phyloP scores from a whole-genome alignment of 140 eudicot genomes.

The Flaveria floridana region DNA sequence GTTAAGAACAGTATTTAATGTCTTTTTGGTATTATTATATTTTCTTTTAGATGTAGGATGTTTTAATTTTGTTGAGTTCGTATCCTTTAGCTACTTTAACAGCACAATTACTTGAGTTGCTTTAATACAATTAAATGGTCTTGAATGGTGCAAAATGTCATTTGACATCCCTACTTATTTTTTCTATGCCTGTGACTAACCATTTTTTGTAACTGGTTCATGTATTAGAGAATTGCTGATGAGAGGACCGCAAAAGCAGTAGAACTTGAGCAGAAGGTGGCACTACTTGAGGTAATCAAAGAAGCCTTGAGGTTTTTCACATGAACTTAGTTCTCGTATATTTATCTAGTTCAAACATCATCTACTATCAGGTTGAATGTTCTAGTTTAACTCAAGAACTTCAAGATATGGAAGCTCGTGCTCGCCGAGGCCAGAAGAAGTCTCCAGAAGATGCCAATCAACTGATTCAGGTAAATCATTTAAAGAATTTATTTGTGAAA shows the following conservation, averaged over 20 bases:
- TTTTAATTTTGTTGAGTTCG: not conserved
- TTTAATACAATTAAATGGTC: not conserved
- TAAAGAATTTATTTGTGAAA: slow-evolving; percentile 6
- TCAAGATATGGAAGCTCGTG: slow-evolving; percentile 93
- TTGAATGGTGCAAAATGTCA: not conserved
- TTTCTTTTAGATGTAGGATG: not conserved
- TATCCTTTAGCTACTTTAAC: slow-evolving; percentile 4
- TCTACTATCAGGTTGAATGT: slow-evolving; percentile 72
- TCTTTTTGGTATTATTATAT: not conserved
- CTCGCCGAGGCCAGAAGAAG: slow-evolving; percentile 89
- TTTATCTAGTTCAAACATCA: slow-evolving; percentile 16
- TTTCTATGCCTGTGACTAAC: slow-evolving; percentile 19
- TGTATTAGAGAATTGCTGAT: slow-evolving; percentile 80
- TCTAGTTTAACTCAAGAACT: slow-evolving; percentile 93
- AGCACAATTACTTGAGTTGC: not conserved
- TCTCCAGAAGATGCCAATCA: slow-evolving; percentile 95
- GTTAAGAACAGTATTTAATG: slow-evolving; percentile 1
- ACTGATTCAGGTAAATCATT: slow-evolving; percentile 67
- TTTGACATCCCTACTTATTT: slow-evolving; percentile 4
- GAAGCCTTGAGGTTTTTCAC: slow-evolving; percentile 12
- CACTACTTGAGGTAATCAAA: slow-evolving; percentile 82
- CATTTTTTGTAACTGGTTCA: slow-evolving; percentile 18
- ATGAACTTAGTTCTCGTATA: not conserved
- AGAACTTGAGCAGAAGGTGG: slow-evolving; percentile 98
- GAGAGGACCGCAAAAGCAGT: slow-evolving; percentile 83